A percentile compares a stretch with the other conserved stretches of the same genome.
Evolutionary conservation across 2,329 filamentous ascomycete genomes (phyloP).

Genomic region (Rachicladosporium sp.): DNA sequence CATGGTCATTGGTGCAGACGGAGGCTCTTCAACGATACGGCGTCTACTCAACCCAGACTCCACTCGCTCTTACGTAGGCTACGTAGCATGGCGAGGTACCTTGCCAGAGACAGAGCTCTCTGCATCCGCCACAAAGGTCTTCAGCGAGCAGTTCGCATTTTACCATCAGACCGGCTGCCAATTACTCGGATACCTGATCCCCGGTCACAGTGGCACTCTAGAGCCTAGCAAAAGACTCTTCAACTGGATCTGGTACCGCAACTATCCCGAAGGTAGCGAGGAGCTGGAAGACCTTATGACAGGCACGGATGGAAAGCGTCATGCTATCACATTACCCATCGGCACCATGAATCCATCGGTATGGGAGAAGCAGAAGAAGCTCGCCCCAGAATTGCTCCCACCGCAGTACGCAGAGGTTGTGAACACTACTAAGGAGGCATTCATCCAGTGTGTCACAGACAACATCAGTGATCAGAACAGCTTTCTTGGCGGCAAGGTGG

Average conservation of each 20-base stretch:
- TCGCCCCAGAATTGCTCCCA: constrained; percentile 23
- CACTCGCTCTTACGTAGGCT: constrained; percentile 20
- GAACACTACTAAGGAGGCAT: constrained; percentile 28
- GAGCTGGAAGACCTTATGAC: constrained; percentile 34
- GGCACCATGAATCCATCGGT: constrained; percentile 27
- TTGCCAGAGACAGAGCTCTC: constrained; percentile 24
- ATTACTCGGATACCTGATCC: constrained; percentile 34
- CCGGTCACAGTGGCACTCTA: constrained; percentile 29
- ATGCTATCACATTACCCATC: constrained; percentile 32
- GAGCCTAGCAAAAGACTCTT: constrained; percentile 29
- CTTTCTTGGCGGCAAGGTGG: constrained; percentile 30
- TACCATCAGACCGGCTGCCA: constrained; percentile 27
- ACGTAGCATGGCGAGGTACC: constrained; percentile 22
- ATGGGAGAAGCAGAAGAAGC: constrained; percentile 27
- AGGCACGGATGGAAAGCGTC: constrained; percentile 27
- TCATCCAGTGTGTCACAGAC: constrained; percentile 36
- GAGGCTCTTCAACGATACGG: constrained; percentile 20
- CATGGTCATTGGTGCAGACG: constrained; percentile 34
- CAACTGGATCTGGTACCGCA: constrained; percentile 39
- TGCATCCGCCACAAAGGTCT: constrained; percentile 17
- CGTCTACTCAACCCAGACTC: constrained; percentile 15
- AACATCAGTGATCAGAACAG: constrained; percentile 25
- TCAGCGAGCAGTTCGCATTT: constrained; percentile 30
- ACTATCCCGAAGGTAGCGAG: constrained; percentile 26
- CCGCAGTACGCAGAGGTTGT: constrained; percentile 33